Conservation (phyloP, 352 stramenopile genomes). For the Globisporangium cystogenes region DNA sequence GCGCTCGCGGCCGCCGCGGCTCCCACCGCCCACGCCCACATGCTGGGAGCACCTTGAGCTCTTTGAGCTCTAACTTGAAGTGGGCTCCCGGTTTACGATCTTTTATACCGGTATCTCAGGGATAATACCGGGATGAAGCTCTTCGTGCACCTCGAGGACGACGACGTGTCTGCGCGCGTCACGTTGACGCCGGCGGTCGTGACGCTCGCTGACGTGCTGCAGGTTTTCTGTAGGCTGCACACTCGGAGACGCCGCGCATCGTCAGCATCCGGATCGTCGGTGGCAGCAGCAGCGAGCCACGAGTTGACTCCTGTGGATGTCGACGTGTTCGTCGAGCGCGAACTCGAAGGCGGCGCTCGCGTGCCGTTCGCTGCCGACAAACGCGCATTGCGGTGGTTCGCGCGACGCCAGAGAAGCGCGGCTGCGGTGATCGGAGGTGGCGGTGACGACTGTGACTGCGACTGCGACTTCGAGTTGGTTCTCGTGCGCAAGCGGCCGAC, state of each 20-base stretch:
- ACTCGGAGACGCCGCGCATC: conserved; percentile 27
- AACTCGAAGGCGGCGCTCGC: conserved; percentile 17
- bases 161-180: conserved; percentile 37
- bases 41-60: neutral
- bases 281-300: neutral
- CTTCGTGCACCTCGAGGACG: conserved; percentile 58
- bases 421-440: neutral
- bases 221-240: conserved; percentile 30
- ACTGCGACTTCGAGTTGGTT: conserved; percentile 36
- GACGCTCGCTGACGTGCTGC: conserved; percentile 37
- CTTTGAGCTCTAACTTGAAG: neutral
- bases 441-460: neutral
- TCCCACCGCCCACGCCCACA: conserved; percentile 10
- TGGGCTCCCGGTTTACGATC: too few relatives aligned
- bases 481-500: conserved; percentile 12
- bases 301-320: conserved; percentile 21
- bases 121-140: too few relatives aligned
- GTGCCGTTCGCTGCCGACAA: conserved; percentile 3
- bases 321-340: conserved; percentile 35
- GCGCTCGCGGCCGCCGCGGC: conserved; percentile 28
- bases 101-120: too few relatives aligned
- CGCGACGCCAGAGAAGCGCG: neutral
- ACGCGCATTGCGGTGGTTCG: conserved; percentile 4
- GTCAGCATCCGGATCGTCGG: neutral
- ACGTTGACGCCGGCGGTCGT: conserved; percentile 21